A percentile compares a stretch with the other conserved stretches of the same genome.
Evolutionary conservation across 2,329 filamentous ascomycete species (phyloP).

Genomic region (Cercospora sp.): DNA sequence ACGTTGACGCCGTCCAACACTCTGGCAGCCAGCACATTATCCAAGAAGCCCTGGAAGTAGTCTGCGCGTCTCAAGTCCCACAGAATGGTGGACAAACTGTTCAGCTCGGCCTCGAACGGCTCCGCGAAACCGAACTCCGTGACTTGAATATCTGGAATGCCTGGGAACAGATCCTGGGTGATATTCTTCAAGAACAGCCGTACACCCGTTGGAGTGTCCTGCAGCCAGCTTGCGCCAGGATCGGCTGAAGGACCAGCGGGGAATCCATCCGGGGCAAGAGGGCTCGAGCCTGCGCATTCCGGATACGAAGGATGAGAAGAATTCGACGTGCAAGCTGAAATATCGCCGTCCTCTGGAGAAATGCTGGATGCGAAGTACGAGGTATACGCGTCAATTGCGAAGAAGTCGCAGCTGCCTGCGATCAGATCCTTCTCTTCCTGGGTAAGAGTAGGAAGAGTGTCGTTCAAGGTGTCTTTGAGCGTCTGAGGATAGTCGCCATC

Average conservation of each 20-base stretch:
- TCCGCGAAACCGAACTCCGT: conserved; percentile 44
- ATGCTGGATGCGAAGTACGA: conserved; percentile 41
- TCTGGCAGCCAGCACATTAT: conserved; percentile 40
- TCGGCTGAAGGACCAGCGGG: conserved; percentile 47
- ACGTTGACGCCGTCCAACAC: conserved; percentile 41
- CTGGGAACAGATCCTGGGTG: conserved; percentile 45
- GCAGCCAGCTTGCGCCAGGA: conserved; percentile 39
- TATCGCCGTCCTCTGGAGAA: conserved; percentile 32
- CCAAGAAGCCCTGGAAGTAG: conserved; percentile 41
- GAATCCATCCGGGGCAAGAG: conserved; percentile 45
- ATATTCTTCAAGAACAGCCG: conserved; percentile 41
- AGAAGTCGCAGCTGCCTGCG: conserved; percentile 40
- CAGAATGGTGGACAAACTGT: conserved; percentile 35
- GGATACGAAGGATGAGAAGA: conserved; percentile 45
- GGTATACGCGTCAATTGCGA: conserved; percentile 43
- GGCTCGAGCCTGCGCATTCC: conserved; percentile 42
- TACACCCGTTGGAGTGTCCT: conserved; percentile 40
- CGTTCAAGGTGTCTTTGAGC: conserved; percentile 41
- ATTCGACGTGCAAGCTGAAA: conserved; percentile 44
- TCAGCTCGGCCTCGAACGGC: conserved; percentile 39
- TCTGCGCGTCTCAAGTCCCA: conserved; percentile 34
- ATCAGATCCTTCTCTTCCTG: conserved; percentile 38
- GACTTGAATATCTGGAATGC: conserved; percentile 42
- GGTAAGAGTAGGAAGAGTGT: conserved; percentile 40
- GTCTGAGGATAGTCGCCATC: conserved; percentile 48